Evolutionary conservation across 2,329 filamentous ascomycete genomes (phyloP).

Genomic region (Albophoma yamanashiensis): DNA sequence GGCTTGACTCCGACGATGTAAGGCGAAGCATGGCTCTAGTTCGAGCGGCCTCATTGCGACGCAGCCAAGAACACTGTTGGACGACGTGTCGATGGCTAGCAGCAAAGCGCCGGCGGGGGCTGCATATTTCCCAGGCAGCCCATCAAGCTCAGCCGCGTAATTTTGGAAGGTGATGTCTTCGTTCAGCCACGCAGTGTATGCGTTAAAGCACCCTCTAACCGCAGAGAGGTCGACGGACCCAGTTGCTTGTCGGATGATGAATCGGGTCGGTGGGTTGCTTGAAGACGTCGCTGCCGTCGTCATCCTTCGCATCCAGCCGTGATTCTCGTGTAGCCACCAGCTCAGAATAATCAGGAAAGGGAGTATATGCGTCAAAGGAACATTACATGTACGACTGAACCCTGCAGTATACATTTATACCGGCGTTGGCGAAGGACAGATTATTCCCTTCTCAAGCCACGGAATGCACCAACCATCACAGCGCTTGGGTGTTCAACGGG

Average conservation of each 20-base stretch:
- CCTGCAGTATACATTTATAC: neutral
- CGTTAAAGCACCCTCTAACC: constrained; percentile 10
- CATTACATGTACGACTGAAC: neutral
- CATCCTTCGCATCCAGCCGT: neutral
- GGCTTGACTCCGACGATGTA: neutral
- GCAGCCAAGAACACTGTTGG: constrained; percentile 12
- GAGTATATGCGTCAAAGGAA: neutral
- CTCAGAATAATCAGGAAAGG: neutral
- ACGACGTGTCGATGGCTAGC: constrained; percentile 10
- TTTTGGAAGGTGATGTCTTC: constrained; percentile 16
- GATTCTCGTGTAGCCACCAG: neutral
- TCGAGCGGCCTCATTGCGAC: constrained; percentile 13
- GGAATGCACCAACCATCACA: neutral
- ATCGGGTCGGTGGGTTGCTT: neutral
- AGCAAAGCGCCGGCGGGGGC: constrained; percentile 12
- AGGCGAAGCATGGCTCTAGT: constrained; percentile 5
- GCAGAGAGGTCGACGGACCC: constrained; percentile 9
- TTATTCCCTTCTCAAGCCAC: neutral
- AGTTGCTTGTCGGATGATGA: constrained; percentile 11
- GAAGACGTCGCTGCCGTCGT: neutral
- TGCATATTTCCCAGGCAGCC: constrained; percentile 15
- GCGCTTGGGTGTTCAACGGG: neutral
- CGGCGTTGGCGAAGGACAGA: too few relatives aligned
- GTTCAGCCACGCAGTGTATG: constrained; percentile 14
- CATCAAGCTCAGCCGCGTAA: constrained; percentile 11